Conservation (phyloP, 2,329 filamentous ascomycete species). For the Beauveria australis region DNA sequence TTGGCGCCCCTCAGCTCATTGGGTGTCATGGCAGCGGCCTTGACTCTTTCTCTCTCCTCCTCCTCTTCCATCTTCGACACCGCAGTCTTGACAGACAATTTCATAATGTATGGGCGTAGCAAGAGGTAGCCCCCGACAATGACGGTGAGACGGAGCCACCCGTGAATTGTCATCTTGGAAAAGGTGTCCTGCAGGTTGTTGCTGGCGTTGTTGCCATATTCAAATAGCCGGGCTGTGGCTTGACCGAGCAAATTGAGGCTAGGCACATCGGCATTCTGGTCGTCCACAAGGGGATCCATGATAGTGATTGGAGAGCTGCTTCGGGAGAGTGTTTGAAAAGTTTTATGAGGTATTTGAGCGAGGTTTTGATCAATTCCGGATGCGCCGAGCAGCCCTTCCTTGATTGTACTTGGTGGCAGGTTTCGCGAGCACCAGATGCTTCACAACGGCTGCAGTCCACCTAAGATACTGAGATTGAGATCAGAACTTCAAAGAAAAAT, state of each 20-base stretch:
- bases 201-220: slow-evolving; percentile 30
- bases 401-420: background rate
- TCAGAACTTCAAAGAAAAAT: background rate
- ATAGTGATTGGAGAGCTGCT: background rate
- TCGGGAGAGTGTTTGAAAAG: slow-evolving; percentile 13
- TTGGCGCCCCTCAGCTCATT: slow-evolving; percentile 55
- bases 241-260: slow-evolving; percentile 27
- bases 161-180: slow-evolving; percentile 40
- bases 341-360: slow-evolving; percentile 6
- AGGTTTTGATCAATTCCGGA: background rate
- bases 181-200: slow-evolving; percentile 45
- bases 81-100: slow-evolving; percentile 54
- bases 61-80: slow-evolving; percentile 56
- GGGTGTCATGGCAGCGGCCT: slow-evolving; percentile 50
- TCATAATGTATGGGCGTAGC: slow-evolving; percentile 65
- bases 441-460: background rate
- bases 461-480: background rate
- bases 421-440: background rate
- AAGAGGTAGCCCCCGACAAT: slow-evolving; percentile 68
- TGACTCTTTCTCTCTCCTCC: slow-evolving; percentile 42
- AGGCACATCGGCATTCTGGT: slow-evolving; percentile 18
- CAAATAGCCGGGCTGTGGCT: slow-evolving; percentile 22
- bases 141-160: slow-evolving; percentile 61
- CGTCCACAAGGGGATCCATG: slow-evolving; percentile 19
- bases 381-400: background rate